Conservation (phyloP, 352 stramenopile species). For the Phytopythium delawarense region DNA sequence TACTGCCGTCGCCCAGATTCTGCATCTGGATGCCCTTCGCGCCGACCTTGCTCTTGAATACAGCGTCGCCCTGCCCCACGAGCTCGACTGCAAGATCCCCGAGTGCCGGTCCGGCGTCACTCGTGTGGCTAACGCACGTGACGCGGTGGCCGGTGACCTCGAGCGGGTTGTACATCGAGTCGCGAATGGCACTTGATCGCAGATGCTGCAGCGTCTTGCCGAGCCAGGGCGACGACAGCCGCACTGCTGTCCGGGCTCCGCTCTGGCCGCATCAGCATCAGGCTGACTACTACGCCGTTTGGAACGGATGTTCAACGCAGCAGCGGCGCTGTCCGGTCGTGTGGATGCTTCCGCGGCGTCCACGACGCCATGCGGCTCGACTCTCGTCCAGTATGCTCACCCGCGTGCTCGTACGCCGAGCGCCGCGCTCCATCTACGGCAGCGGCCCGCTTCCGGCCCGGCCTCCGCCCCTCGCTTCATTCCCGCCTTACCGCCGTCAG, state of each 20-base stretch:
- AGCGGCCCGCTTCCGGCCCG: too few species aligned
- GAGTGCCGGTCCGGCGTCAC: slow-evolving; percentile 72
- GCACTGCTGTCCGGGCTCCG: slow-evolving; percentile 24
- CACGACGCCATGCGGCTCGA: too few species aligned
- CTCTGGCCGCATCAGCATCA: slow-evolving; percentile 18
- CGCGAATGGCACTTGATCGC: slow-evolving; percentile 73
- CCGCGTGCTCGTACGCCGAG: too few species aligned
- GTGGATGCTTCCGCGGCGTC: too few species aligned
- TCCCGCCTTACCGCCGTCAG: too few species aligned
- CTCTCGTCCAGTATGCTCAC: too few species aligned
- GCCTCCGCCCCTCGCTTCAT: too few species aligned
- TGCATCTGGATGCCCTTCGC: slow-evolving; percentile 73
- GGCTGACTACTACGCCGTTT: too few species aligned
- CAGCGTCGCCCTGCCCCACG: slow-evolving; percentile 36
- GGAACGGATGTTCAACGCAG: too few species aligned
- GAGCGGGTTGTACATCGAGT: slow-evolving; percentile 77
- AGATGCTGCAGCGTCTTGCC: slow-evolving; percentile 86
- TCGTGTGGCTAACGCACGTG: slow-evolving; percentile 69
- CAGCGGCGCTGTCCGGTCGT: too few species aligned
- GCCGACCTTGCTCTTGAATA: slow-evolving; percentile 65
- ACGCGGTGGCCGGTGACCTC: slow-evolving; percentile 77
- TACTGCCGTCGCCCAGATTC: slow-evolving; percentile 24
- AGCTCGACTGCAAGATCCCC: slow-evolving; percentile 73
- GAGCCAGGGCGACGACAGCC: slow-evolving; percentile 73
- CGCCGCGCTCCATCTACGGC: too few species aligned